Percentiles rank a stretch among this genome's conserved stretches.
These are phyloP conservation scores for Starmera quercuum DNA, from an alignment of 805 yeast genomes.

Conservation along the genomic window DNA sequence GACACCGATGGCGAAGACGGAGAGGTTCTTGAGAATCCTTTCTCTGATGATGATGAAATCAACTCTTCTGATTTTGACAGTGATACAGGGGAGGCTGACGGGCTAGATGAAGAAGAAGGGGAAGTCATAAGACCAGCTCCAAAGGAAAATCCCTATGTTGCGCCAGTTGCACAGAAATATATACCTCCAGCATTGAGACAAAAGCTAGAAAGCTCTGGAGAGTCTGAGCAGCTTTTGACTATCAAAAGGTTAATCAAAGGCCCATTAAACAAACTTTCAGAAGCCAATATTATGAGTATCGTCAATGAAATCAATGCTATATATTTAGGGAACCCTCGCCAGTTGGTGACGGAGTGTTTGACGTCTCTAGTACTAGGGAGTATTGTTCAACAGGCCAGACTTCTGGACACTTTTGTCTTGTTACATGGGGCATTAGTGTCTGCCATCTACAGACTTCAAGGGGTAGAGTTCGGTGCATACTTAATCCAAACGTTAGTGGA, in stretches of 20 bases:
- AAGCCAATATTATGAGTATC: conserved; percentile 68
- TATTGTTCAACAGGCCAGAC: conserved; percentile 52
- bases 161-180: conserved; percentile 53
- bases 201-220: conserved; percentile 29
- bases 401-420: conserved; percentile 72
- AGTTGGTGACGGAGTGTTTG: conserved; percentile 65
- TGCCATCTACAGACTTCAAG: conserved; percentile 70
- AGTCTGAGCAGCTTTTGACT: conserved; percentile 38
- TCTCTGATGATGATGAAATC: conserved; percentile 33
- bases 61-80: conserved; percentile 36
- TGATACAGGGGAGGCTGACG: conserved; percentile 29
- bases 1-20: conserved; percentile 19
- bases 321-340: conserved; percentile 65
- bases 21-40: conserved; percentile 22
- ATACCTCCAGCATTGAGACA: conserved; percentile 84
- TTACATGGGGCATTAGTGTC: conserved; percentile 72
- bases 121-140: conserved; percentile 24
- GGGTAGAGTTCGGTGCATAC: conserved; percentile 84
- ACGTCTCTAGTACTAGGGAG: conserved; percentile 58
- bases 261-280: conserved; percentile 81
- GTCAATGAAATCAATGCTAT: conserved; percentile 59
- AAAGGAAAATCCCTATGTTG: conserved; percentile 69
- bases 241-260: conserved; percentile 69
- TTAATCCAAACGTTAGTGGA: conserved; percentile 79
- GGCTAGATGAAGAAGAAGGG: conserved; percentile 24